Percentiles rank a stretch among this genome's conserved stretches.
Conservation (phyloP, 2,329 filamentous ascomycete genomes). For the Cadophora gregata region DNA sequence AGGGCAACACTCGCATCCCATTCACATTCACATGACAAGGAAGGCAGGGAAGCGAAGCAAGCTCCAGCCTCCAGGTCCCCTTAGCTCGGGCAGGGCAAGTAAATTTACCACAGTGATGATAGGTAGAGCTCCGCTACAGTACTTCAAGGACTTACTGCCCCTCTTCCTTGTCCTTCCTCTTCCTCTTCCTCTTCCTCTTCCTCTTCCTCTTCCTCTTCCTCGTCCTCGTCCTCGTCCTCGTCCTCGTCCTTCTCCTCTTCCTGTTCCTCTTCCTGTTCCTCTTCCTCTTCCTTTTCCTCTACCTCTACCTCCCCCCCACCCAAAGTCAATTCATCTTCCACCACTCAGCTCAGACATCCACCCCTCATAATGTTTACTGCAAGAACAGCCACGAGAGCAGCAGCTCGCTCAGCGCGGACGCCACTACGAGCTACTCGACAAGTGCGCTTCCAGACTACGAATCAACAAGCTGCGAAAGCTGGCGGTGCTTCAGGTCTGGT, state of each 20-base stretch:
- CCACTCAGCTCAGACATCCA: neutral
- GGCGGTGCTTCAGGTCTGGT: constrained; percentile 49
- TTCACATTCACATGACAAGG: neutral
- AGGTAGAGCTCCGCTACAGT: too few species aligned
- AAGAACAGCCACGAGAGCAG: constrained; percentile 39
- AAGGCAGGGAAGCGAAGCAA: neutral
- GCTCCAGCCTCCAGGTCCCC: too few species aligned
- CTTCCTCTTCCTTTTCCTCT: too few species aligned
- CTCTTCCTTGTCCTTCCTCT: too few species aligned
- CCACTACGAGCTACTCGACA: constrained; percentile 42
- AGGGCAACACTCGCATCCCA: neutral
- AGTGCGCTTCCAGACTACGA: constrained; percentile 36
- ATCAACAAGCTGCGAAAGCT: constrained; percentile 34
- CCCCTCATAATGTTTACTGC: constrained; percentile 38
- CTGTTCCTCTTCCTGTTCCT: too few species aligned
- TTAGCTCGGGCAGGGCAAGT: neutral
- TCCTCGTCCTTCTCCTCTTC: too few species aligned
- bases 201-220: too few species aligned
- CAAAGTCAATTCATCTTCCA: constrained; percentile 6
- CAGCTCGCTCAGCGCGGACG: constrained; percentile 33
- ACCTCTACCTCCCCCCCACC: neutral
- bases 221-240: too few species aligned
- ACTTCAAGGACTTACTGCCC: neutral
- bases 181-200: too few species aligned
- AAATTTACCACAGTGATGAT: too few species aligned